phyloP scores from a whole-genome alignment of 139 green algal species.

The Micractinium sp. region DNA sequence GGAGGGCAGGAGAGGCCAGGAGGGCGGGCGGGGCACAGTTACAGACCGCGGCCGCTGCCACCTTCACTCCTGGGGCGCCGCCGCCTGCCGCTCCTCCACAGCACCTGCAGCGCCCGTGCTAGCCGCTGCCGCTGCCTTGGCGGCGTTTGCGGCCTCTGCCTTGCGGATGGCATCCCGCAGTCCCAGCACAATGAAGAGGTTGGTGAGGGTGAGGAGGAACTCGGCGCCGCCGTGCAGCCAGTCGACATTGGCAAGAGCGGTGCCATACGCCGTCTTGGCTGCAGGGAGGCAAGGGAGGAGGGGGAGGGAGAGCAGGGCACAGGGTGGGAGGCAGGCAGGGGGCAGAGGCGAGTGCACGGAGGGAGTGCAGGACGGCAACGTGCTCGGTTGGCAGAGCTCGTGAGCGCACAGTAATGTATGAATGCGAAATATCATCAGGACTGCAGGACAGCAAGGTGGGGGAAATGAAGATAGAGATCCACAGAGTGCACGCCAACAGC shows the following conservation, averaged over 20 bases:
- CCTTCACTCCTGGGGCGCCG: neutral
- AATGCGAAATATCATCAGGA: too few species aligned
- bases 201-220: constrained; percentile 95
- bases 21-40: too few species aligned
- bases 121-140: neutral
- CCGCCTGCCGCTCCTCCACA: neutral
- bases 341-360: neutral
- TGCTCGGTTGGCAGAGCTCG: too few species aligned
- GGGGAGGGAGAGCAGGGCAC: neutral
- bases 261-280: constrained; percentile 89
- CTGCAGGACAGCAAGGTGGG: too few species aligned
- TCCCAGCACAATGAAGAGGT: constrained; percentile 89
- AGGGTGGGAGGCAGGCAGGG: neutral
- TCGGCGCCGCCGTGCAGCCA: constrained; percentile 96
- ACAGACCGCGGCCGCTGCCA: too few species aligned
- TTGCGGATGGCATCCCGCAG: constrained; percentile 61
- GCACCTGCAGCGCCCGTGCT: neutral
- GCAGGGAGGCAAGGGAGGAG: constrained; percentile 17
- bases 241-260: constrained; percentile 94
- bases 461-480: too few species aligned
- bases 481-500: too few species aligned
- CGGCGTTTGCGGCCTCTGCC: constrained; percentile 18
- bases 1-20: neutral
- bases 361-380: too few species aligned
- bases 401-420: too few species aligned